Percentiles rank a stretch among this genome's conserved stretches.
These are phyloP conservation scores for Nissolia schottii DNA, from an alignment of 306 rosid species.

Conservation along the genomic window DNA sequence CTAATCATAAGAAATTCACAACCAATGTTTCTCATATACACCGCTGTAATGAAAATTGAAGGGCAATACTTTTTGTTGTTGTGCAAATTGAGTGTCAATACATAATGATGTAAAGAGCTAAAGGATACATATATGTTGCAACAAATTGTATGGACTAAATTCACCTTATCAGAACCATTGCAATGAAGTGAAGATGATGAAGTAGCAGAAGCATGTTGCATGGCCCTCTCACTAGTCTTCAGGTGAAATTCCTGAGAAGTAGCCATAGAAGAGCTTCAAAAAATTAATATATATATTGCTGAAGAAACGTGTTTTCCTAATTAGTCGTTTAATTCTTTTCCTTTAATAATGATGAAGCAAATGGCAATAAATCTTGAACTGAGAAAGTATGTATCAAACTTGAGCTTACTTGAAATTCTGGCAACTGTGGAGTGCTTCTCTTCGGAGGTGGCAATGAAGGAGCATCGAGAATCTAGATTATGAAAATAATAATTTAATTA, in stretches of 20 bases:
- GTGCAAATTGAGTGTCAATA: background rate
- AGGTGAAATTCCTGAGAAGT: slow-evolving; percentile 73
- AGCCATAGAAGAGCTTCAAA: slow-evolving; percentile 24
- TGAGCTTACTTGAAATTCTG: slow-evolving; percentile 77
- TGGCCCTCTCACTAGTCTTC: slow-evolving; percentile 83
- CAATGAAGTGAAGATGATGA: slow-evolving; percentile 48
- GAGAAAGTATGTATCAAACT: background rate
- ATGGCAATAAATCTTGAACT: background rate
- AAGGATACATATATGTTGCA: background rate
- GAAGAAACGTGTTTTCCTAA: slow-evolving; percentile 6
- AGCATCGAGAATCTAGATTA: slow-evolving; percentile 75
- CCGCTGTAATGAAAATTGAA: too few relatives aligned
- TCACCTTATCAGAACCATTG: slow-evolving; percentile 52
- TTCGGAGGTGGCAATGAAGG: slow-evolving; percentile 77
- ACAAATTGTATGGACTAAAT: slow-evolving; percentile 8
- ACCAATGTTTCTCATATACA: background rate
- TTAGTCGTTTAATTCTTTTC: slow-evolving; percentile 3
- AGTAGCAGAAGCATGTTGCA: slow-evolving; percentile 54
- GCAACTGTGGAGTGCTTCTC: slow-evolving; percentile 79
- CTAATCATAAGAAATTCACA: slow-evolving; percentile 13
- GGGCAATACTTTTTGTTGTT: too few relatives aligned
- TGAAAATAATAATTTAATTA: slow-evolving; percentile 20
- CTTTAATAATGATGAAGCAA: background rate
- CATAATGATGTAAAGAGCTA: background rate
- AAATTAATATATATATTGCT: background rate